Percentiles rank a stretch among this genome's conserved stretches.
Evolutionary conservation across 2,329 filamentous ascomycete genomes (phyloP).

Genomic region (Pseudohalonectria lignicola): DNA sequence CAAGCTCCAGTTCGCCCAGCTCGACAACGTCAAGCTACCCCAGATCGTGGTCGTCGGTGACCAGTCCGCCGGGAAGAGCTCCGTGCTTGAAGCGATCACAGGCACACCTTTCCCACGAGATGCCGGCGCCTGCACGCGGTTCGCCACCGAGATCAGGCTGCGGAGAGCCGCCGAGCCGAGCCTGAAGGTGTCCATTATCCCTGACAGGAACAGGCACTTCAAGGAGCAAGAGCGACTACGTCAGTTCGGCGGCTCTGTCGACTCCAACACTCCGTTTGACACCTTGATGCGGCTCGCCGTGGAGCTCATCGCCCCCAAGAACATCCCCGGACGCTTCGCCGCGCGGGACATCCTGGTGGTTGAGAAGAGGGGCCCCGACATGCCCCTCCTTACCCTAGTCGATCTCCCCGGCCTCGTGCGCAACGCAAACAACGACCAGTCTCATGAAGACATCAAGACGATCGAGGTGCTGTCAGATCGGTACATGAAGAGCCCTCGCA

Average conservation of each 20-base stretch:
- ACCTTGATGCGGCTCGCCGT: conserved; percentile 38
- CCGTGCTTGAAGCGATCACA: conserved; percentile 52
- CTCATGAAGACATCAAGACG: conserved; percentile 37
- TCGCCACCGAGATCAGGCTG: conserved; percentile 41
- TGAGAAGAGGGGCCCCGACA: conserved; percentile 46
- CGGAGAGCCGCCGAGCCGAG: conserved; percentile 23
- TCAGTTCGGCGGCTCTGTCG: conserved; percentile 35
- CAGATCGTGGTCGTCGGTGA: conserved; percentile 56
- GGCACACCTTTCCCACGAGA: conserved; percentile 50
- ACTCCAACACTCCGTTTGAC: conserved; percentile 33
- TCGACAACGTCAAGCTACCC: conserved; percentile 32
- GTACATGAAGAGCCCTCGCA: conserved; percentile 45
- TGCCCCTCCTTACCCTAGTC: conserved; percentile 49
- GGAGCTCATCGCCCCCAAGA: conserved; percentile 38
- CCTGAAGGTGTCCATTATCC: conserved; percentile 42
- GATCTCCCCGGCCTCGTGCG: conserved; percentile 49
- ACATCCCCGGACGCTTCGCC: conserved; percentile 37
- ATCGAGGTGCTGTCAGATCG: conserved; percentile 39
- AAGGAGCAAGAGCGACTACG: conserved; percentile 34
- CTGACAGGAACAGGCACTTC: conserved; percentile 34
- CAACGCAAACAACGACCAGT: conserved; percentile 41
- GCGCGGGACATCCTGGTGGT: conserved; percentile 44
- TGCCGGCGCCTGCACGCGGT: conserved; percentile 50
- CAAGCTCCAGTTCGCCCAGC: conserved; percentile 22
- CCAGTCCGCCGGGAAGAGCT: conserved; percentile 54